These are phyloP conservation scores for Xylaria intraflava DNA, from an alignment of 495 filamentous ascomycete genomes.

Conservation along the genomic window DNA sequence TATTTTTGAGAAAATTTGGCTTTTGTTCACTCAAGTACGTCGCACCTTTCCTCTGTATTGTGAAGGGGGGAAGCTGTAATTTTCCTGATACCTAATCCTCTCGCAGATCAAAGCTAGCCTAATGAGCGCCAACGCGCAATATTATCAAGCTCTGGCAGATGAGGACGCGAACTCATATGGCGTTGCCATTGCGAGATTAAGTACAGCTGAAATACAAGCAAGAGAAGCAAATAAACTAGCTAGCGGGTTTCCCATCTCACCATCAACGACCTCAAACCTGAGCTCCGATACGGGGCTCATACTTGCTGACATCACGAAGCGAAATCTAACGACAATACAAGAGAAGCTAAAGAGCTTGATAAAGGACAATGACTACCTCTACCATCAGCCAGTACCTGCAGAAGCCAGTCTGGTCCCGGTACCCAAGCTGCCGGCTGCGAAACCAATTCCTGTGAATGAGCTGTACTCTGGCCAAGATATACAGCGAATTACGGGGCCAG, in stretches of 20 bases:
- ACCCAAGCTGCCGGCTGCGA: slow-evolving; percentile 91
- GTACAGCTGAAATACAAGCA: slow-evolving; percentile 67
- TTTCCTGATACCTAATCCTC: not conserved
- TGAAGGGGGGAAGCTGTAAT: not conserved
- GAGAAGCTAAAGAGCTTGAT: slow-evolving; percentile 65
- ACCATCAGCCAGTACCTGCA: slow-evolving; percentile 83
- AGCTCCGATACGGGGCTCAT: slow-evolving; percentile 66
- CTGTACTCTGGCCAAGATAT: slow-evolving; percentile 97
- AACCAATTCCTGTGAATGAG: slow-evolving; percentile 94
- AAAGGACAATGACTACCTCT: slow-evolving; percentile 98
- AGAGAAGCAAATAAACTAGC: slow-evolving; percentile 71
- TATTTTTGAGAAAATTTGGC: slow-evolving; percentile 95
- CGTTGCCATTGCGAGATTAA: slow-evolving; percentile 74
- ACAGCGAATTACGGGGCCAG: slow-evolving; percentile 89
- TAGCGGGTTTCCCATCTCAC: slow-evolving; percentile 71
- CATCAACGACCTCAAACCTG: slow-evolving; percentile 76
- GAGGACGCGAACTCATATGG: slow-evolving; percentile 84
- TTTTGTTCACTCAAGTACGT: slow-evolving; percentile 68
- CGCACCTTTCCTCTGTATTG: not conserved
- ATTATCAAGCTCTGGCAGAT: slow-evolving; percentile 89
- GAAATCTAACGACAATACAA: slow-evolving; percentile 73
- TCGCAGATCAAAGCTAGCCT: slow-evolving; percentile 73
- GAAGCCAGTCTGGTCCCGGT: slow-evolving; percentile 75
- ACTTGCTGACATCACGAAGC: slow-evolving; percentile 73
- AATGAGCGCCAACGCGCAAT: slow-evolving; percentile 81